These are phyloP conservation scores for Dryas integrifolia DNA, from an alignment of 331 rosid genomes.

Conservation along the genomic window DNA sequence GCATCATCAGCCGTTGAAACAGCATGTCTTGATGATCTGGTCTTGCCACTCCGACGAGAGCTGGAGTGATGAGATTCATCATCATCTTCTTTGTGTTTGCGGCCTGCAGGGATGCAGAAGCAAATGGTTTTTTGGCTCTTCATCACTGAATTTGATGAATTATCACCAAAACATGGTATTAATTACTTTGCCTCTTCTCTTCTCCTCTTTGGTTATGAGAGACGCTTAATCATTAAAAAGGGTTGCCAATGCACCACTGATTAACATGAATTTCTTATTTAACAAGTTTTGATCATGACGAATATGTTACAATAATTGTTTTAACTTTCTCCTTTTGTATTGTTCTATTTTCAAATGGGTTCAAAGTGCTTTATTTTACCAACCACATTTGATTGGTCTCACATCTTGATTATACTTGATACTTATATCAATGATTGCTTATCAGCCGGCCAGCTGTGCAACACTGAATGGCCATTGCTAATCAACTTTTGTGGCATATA, in stretches of 20 bases:
- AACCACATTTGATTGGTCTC: not conserved
- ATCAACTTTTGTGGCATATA: too few relatives aligned
- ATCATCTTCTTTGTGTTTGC: conserved; percentile 18
- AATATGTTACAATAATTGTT: too few relatives aligned
- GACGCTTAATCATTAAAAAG: not conserved
- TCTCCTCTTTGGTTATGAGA: not conserved
- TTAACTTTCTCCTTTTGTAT: conserved; percentile 5
- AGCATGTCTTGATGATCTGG: conserved; percentile 9
- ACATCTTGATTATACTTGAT: not conserved
- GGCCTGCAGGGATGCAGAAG: conserved; percentile 47
- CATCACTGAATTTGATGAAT: conserved; percentile 27
- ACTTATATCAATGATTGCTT: not conserved
- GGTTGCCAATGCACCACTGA: conserved; percentile 1
- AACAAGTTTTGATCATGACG: not conserved
- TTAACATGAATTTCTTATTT: conserved; percentile 15
- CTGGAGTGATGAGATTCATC: conserved; percentile 29
- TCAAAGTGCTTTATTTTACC: conserved; percentile 13
- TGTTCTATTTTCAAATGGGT: not conserved
- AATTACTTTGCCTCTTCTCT: not conserved
- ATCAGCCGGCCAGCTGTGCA: conserved; percentile 1
- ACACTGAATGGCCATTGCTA: not conserved
- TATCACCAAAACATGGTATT: not conserved
- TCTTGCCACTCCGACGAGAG: conserved; percentile 27
- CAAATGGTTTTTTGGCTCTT: conserved; percentile 46
- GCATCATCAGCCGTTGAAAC: conserved; percentile 20